Evolutionary conservation across 176 grass and related monocot species (phyloP).

Genomic region (Cenchrus fungigraminus): DNA sequence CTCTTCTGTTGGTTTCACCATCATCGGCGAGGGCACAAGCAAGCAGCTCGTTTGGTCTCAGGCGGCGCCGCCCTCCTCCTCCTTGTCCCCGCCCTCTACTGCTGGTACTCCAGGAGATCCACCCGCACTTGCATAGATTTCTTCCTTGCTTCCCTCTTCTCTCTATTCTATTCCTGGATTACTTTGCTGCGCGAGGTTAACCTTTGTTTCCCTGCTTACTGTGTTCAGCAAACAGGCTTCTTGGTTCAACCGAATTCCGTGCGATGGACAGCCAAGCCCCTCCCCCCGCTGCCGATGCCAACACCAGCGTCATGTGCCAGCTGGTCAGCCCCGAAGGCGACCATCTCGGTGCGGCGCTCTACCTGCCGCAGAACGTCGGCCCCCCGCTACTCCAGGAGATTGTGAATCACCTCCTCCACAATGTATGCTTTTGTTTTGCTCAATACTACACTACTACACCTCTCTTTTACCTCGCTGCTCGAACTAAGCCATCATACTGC

Average conservation of each 20-base stretch:
- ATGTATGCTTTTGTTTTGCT: conserved; percentile 36
- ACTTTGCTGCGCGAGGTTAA: not conserved
- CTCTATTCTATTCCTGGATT: not conserved
- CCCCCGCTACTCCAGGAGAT: conserved; percentile 90
- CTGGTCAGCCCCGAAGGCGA: conserved; percentile 80
- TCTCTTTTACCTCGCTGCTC: not conserved
- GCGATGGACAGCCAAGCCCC: conserved; percentile 36
- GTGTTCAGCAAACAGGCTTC: not conserved
- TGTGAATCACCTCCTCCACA: conserved; percentile 89
- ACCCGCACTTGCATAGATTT: not conserved
- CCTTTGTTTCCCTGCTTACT: not conserved
- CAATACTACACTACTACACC: not conserved
- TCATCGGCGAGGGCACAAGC: not conserved
- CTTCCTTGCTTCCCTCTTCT: too few relatives aligned
- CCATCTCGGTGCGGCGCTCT: conserved; percentile 69
- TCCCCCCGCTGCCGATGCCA: not conserved
- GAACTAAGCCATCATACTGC: not conserved
- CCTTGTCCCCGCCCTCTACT: not conserved
- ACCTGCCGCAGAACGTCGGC: conserved; percentile 80
- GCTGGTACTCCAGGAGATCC: not conserved
- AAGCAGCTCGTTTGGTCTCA: not conserved
- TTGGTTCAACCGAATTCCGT: not conserved
- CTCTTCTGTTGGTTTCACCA: not conserved
- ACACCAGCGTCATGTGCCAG: conserved; percentile 74
- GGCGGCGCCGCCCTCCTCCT: not conserved